Base-by-base conservation (phyloP, 2,329 filamentous ascomycete species). In the Penicillium sp. region DNA sequence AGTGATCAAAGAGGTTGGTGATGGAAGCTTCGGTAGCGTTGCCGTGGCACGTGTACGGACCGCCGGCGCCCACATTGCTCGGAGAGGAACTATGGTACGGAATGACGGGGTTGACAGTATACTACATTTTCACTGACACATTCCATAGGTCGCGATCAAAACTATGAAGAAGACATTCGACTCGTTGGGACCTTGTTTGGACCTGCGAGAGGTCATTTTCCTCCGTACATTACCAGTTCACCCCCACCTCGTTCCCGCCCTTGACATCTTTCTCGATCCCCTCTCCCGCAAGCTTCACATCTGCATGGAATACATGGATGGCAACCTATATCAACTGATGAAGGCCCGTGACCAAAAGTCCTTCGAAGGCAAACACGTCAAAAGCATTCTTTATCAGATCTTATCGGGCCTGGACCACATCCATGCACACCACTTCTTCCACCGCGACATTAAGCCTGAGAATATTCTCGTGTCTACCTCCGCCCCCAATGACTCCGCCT, bases 151-250 rank as follows among this genome's bases (percentile, higher is more conserved):
- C 64, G 93, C 93, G 36, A 96, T 99, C 75, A 99, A 99, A 75
- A 97, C 93, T 5, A 99, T 99, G 93, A 99, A 99, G 80, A 99
- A 99, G 81, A 91, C 87, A 0, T 99, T 97, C 64, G 91, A 97
- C 62, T 95, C 89, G 1, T 90, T 96, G 66, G 76, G 82, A 13
- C 87, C 90, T 44, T 99, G 93, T 70, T 75, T 96, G 56, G 93
- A 99, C 72, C 81, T 99, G 46, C 86, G 93, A 54, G 93, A 99
- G 72, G 93, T 99, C 58, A 93, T 99, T 68, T 99, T 99, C 73
- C 77, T 99, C 39, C 86, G 89, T 65, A 92, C 90, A 10, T 77
- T 99, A 13, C 93, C 93, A 2, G 77, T 81, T 37, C 93, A 99
- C 67, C 83, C 84, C 61, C 93, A 99, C 70, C 81, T 99, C 29